Evolutionary conservation across 352 stramenopile species (phyloP).

Genomic region (Pythium brachiatum): DNA sequence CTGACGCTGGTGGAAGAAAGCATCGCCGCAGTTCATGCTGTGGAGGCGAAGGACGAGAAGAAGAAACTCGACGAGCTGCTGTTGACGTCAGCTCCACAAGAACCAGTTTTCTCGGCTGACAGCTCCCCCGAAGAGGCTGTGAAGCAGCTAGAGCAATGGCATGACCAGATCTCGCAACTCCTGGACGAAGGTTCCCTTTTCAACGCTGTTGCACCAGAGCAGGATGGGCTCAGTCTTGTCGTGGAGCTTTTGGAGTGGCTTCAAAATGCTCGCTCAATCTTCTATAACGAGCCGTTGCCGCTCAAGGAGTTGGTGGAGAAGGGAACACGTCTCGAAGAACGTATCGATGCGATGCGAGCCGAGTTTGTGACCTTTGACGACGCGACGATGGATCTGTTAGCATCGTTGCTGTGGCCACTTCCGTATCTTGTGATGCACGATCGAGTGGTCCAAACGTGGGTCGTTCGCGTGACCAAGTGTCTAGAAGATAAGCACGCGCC

Average conservation of each 20-base stretch:
- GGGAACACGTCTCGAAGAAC: slow-evolving; percentile 38
- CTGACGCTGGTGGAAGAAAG: slow-evolving; percentile 65
- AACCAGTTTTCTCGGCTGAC: background rate
- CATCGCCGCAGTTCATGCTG: slow-evolving; percentile 49
- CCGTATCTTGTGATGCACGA: slow-evolving; percentile 63
- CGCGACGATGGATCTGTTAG: slow-evolving; percentile 41
- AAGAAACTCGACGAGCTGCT: slow-evolving; percentile 60
- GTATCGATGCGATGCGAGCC: slow-evolving; percentile 26
- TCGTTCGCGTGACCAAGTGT: slow-evolving; percentile 46
- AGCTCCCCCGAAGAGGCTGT: slow-evolving; percentile 62
- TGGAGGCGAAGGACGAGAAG: slow-evolving; percentile 72
- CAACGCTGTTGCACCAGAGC: slow-evolving; percentile 63
- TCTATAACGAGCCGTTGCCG: slow-evolving; percentile 74
- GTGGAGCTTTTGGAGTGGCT: slow-evolving; percentile 75
- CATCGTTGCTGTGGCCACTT: slow-evolving; percentile 70
- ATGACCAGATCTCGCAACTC: slow-evolving; percentile 50
- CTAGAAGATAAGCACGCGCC: slow-evolving; percentile 61
- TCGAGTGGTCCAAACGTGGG: slow-evolving; percentile 65
- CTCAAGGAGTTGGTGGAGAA: slow-evolving; percentile 57
- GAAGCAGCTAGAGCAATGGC: slow-evolving; percentile 67
- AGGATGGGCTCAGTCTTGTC: slow-evolving; percentile 43
- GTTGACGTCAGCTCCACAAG: slow-evolving; percentile 29
- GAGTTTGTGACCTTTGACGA: slow-evolving; percentile 24
- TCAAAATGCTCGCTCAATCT: slow-evolving; percentile 67
- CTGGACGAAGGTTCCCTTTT: slow-evolving; percentile 65